Evolutionary conservation across 78 protist genomes (phyloP).

Genomic region (Dictyostelium purpureum): DNA sequence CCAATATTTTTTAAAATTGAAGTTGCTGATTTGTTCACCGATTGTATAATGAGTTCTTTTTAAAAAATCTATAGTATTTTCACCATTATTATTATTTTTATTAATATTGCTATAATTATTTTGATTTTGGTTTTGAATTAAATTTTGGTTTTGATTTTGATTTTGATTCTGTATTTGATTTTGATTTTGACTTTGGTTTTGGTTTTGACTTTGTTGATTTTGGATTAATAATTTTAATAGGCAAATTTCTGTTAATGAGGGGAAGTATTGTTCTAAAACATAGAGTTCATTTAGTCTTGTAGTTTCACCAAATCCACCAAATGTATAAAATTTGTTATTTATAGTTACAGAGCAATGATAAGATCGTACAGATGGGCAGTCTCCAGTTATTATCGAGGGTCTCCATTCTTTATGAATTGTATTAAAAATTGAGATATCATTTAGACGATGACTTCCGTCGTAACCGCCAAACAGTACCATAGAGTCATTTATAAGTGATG

Average conservation of each 20-base stretch:
- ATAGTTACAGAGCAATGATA: conserved; percentile 2
- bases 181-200: background rate
- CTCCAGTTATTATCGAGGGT: background rate
- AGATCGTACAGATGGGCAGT: background rate
- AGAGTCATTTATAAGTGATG: background rate
- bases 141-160: background rate
- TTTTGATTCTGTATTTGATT: background rate
- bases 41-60: background rate
- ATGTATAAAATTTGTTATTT: conserved; percentile 16
- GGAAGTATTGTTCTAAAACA: background rate
- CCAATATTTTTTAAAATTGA: background rate
- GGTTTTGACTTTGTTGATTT: too few species aligned
- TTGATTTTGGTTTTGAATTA: too few species aligned
- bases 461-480: conserved; percentile 11
- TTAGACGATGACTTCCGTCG: background rate
- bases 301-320: conserved; percentile 21
- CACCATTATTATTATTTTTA: background rate
- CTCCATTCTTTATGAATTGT: background rate
- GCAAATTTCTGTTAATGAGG: background rate
- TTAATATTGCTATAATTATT: too few species aligned
- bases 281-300: conserved; percentile 8
- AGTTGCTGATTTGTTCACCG: background rate
- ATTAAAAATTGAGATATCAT: conserved; percentile 2
- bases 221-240: background rate
- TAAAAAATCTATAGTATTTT: background rate